Evolutionary conservation across 805 yeast species (phyloP).

Genomic region (Barnettozyma wickerhamii): DNA sequence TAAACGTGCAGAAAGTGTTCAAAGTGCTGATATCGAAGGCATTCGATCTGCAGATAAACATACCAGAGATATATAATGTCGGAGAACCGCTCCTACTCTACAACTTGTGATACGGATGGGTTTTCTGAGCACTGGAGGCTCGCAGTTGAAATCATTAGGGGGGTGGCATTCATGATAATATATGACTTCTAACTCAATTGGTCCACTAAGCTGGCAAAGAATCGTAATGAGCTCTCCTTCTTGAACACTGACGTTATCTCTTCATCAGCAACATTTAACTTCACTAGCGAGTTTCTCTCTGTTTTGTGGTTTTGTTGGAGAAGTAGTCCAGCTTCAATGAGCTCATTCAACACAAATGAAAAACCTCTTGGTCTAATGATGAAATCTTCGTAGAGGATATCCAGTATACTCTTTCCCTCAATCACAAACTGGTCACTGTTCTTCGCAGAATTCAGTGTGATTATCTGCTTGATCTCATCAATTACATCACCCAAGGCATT

Average conservation of each 20-base stretch:
- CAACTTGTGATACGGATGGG: conserved; percentile 15
- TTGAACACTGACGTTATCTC: conserved; percentile 59
- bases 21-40: conserved; percentile 88
- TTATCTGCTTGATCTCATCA: conserved; percentile 64
- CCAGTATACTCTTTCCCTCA: conserved; percentile 30
- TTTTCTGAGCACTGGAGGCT: background rate
- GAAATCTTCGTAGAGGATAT: conserved; percentile 30
- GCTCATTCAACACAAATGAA: conserved; percentile 56
- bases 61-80: conserved; percentile 76
- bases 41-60: conserved; percentile 67
- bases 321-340: conserved; percentile 76
- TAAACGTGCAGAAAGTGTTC: conserved; percentile 90
- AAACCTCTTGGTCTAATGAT: conserved; percentile 55
- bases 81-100: conserved; percentile 93
- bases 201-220: conserved; percentile 13
- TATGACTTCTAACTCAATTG: background rate
- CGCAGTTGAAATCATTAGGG: too few species aligned
- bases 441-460: conserved; percentile 33
- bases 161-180: background rate
- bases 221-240: conserved; percentile 42
- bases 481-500: conserved; percentile 69
- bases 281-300: conserved; percentile 61
- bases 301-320: conserved; percentile 59
- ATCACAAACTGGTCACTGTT: conserved; percentile 25
- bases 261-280: conserved; percentile 66